Base-by-base conservation (phyloP, 176 grass and related monocot species). In the Hyparrhenia diplandra region DNA sequence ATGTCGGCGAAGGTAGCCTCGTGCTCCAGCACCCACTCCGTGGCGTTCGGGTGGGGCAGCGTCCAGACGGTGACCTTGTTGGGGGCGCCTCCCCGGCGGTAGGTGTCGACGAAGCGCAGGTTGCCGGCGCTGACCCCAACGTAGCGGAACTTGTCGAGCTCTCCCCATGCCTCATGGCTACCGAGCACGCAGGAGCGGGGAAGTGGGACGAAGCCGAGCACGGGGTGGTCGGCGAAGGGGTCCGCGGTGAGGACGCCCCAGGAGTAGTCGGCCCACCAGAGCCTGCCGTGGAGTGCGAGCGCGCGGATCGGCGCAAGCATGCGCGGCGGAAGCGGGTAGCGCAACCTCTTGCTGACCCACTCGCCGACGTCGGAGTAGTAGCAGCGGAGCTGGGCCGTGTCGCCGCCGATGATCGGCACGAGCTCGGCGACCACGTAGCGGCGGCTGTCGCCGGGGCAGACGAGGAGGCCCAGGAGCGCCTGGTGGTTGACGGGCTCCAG, bases 241-340 rank as follows among this genome's bases (percentile, higher is more conserved):
- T 69, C n/a, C 13, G 67, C 39, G 67, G 39, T 43, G 39, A 70
- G 6, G 67, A 70, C 5, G 2, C 20, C 36, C 35, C 36, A 69
- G 4, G 67, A 42, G 67, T 69, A 69, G 67, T 69, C 67, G n/a
- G n/a, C 67, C 37, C 36, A 69, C 67, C 67, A 69, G 37, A 69
- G 67, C 67, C 37, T 25, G 67, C 67, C 67, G 11, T 69, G 11
- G 67, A 27, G 21, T 0, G 67, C 11, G 13, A 70, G n/a, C 23
- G 67, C 45, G 67, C 23, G 12, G 67, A 28, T 12, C 39, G 67
- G 67, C 67, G 39, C 2, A 13, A 17, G 11, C 1, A 14, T 5
- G 12, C 67, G 39, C 39, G 39, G 2, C 13, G 67, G 67, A 39
- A 70, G 67, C 39, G 67, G 67, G 67, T 70, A 70, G 23, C 23